A percentile compares a stretch with the other conserved stretches of the same genome.
These are phyloP conservation scores for Aspergillus candidus DNA, from an alignment of 2,329 filamentous ascomycete species.

Conservation along the genomic window DNA sequence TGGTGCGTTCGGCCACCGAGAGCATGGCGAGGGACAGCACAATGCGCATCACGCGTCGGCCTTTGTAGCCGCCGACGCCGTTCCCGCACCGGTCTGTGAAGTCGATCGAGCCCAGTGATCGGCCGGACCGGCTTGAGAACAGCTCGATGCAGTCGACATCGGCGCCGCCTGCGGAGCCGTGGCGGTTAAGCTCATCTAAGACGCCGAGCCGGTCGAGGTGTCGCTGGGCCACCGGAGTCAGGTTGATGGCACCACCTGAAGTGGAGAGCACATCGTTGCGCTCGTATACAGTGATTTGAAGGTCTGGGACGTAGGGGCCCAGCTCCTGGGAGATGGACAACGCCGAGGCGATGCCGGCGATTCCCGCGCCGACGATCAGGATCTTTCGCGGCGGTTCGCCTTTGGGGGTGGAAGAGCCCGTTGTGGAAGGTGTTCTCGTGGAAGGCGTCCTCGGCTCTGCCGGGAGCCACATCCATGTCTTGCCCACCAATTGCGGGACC, in stretches of 20 bases:
- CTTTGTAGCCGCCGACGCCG: slow-evolving; percentile 37
- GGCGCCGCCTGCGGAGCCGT: slow-evolving; percentile 34
- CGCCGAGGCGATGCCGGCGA: slow-evolving; percentile 30
- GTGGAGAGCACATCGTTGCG: slow-evolving; percentile 37
- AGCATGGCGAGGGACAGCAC: slow-evolving; percentile 38
- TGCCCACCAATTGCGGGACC: no score
- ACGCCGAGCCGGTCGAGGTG: slow-evolving; percentile 40
- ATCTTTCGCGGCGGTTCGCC: slow-evolving; percentile 20
- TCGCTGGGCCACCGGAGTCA: slow-evolving; percentile 41
- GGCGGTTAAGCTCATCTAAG: slow-evolving; percentile 31
- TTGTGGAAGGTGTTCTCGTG: background rate
- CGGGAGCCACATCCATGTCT: no score
- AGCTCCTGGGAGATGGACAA: slow-evolving; percentile 29
- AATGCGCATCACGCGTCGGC: slow-evolving; percentile 38
- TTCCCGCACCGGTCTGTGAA: slow-evolving; percentile 33
- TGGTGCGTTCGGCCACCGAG: slow-evolving; percentile 29
- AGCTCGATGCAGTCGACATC: slow-evolving; percentile 39
- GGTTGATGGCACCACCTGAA: slow-evolving; percentile 40
- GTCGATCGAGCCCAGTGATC: slow-evolving; percentile 32
- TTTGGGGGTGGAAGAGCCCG: background rate
- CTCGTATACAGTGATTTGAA: slow-evolving; percentile 37
- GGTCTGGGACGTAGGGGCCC: slow-evolving; percentile 25
- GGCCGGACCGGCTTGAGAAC: slow-evolving; percentile 36
- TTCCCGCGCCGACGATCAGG: slow-evolving; percentile 30
- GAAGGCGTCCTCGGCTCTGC: no score